Evolutionary conservation across 1,139 yeast genomes (phyloP).

Genomic region (Debaryomycetaceae sp.): DNA sequence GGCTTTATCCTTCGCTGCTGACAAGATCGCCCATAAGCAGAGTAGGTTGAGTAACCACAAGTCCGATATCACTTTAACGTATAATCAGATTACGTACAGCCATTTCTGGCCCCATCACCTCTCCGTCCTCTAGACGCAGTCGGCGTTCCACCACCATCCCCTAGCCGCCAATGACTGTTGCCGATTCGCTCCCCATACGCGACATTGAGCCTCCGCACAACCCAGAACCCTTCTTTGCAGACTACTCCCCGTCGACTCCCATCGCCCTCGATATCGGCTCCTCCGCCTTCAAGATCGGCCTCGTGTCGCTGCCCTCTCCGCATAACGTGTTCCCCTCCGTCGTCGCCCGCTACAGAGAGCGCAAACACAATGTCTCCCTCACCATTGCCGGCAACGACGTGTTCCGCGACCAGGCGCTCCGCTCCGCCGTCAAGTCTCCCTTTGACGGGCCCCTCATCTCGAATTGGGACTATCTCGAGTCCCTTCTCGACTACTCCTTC

Average conservation of each 20-base stretch:
- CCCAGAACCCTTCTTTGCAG: conserved; percentile 41
- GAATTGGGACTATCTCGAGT: conserved; percentile 89
- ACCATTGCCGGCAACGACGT: conserved; percentile 80
- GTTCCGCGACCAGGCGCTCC: conserved; percentile 55
- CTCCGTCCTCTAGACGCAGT: conserved; percentile 11
- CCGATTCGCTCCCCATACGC: conserved; percentile 35
- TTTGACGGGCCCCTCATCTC: conserved; percentile 80
- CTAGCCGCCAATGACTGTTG: too few relatives aligned
- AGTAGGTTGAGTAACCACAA: too few relatives aligned
- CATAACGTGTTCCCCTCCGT: conserved; percentile 58
- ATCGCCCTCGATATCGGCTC: conserved; percentile 81
- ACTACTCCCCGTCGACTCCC: conserved; percentile 50
- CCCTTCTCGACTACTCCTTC: conserved; percentile 72
- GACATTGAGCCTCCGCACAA: conserved; percentile 29
- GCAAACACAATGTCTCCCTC: conserved; percentile 53
- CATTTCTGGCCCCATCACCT: conserved; percentile 1
- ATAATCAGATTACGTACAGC: neutral
- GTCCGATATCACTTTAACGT: too few relatives aligned
- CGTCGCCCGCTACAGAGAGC: conserved; percentile 66
- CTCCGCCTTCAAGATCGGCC: conserved; percentile 60
- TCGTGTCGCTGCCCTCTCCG: conserved; percentile 44
- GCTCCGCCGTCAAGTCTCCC: conserved; percentile 64
- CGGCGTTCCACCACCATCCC: too few relatives aligned
- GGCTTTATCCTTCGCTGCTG: too few relatives aligned
- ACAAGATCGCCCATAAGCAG: too few relatives aligned